Percentiles rank a stretch among this genome's conserved stretches.
Evolutionary conservation across 305 asterid species (phyloP).

Genomic region (Rubia balearica): DNA sequence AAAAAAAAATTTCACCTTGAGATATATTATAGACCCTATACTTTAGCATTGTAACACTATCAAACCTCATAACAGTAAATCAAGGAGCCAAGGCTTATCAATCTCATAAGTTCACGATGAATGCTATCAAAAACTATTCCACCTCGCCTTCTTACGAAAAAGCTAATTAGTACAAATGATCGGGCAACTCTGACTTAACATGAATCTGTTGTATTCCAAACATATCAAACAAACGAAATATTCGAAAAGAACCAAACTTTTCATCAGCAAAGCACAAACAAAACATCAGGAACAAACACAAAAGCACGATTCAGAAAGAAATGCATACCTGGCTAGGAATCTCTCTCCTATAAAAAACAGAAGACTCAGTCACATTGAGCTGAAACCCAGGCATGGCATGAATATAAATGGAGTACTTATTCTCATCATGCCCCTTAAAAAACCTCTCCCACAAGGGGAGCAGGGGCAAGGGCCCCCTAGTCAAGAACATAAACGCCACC

Average conservation of each 20-base stretch:
- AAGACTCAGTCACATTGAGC: slow-evolving; percentile 51
- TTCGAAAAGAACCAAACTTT: background rate
- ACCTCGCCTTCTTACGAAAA: background rate
- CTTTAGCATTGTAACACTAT: background rate
- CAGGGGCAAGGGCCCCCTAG: slow-evolving; percentile 81
- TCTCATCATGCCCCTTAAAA: slow-evolving; percentile 57
- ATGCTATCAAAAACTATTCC: background rate
- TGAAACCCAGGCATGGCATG: slow-evolving; percentile 65
- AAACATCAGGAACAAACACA: slow-evolving; percentile 14
- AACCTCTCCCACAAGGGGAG: slow-evolving; percentile 92
- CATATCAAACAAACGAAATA: slow-evolving; percentile 5
- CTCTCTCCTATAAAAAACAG: slow-evolving; percentile 68
- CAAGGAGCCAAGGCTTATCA: background rate
- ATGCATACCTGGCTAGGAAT: slow-evolving; percentile 75
- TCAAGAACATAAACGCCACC: slow-evolving; percentile 89
- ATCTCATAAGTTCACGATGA: background rate
- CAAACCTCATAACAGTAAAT: background rate
- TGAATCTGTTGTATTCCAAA: too few species aligned
- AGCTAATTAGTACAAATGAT: background rate
- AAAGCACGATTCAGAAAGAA: slow-evolving; percentile 14
- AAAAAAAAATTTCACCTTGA: background rate
- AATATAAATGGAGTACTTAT: slow-evolving; percentile 62
- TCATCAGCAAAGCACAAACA: slow-evolving; percentile 13
- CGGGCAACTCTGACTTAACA: background rate
- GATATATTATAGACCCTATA: background rate